These are phyloP conservation scores for Bidens hawaiensis DNA, from an alignment of 140 eudicot genomes.

Conservation along the genomic window DNA sequence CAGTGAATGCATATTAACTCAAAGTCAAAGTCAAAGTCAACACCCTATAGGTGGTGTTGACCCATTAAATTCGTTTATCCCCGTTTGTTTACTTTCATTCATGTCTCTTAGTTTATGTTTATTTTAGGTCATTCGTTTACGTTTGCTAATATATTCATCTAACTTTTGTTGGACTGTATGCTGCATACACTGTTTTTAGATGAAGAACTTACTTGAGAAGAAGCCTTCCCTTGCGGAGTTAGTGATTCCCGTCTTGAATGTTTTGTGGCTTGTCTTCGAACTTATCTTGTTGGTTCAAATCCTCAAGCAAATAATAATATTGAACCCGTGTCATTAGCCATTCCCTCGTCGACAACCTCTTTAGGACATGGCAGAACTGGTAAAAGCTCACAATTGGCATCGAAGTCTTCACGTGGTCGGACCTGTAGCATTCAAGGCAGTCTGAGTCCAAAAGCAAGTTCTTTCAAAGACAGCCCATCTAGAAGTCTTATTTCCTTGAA, in stretches of 20 bases:
- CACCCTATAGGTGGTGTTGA: too few relatives aligned
- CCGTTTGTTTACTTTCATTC: too few relatives aligned
- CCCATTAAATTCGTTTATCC: too few relatives aligned
- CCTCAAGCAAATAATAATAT: slow-evolving; percentile 11
- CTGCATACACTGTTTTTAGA: slow-evolving; percentile 32
- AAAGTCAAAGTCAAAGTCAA: too few relatives aligned
- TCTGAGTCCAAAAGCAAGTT: slow-evolving; percentile 66
- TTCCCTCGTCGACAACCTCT: slow-evolving; percentile 24
- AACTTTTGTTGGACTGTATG: too few relatives aligned
- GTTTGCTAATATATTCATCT: too few relatives aligned
- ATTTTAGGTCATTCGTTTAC: too few relatives aligned
- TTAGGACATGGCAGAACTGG: slow-evolving; percentile 10
- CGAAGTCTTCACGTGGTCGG: slow-evolving; percentile 50
- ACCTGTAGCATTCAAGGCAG: too few relatives aligned
- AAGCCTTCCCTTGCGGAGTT: slow-evolving; percentile 83
- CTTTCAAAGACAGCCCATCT: slow-evolving; percentile 33
- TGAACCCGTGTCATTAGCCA: neutral
- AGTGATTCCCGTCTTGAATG: slow-evolving; percentile 80
- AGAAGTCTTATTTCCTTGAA: neutral
- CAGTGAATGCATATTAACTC: neutral
- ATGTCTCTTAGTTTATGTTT: too few relatives aligned
- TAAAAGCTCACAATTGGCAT: slow-evolving; percentile 27
- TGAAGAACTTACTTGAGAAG: slow-evolving; percentile 62
- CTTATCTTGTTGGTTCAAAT: slow-evolving; percentile 49
- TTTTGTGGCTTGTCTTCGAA: slow-evolving; percentile 64